Evolutionary conservation across 108 stramenopile species (phyloP).

Genomic region (Skeletonema costatum): DNA sequence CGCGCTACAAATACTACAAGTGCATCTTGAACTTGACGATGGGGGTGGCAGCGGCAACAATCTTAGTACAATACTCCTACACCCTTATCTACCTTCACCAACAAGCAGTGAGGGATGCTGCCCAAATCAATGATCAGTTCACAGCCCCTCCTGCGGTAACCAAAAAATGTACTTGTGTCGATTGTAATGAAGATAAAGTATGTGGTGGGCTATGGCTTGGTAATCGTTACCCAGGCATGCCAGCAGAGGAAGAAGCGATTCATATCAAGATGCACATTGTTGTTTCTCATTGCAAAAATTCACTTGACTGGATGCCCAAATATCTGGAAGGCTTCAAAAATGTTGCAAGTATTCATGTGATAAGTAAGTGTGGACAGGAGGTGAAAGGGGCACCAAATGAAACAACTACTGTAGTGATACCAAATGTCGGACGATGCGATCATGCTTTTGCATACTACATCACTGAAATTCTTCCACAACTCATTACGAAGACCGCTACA

Average conservation of each 20-base stretch:
- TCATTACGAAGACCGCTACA: not conserved
- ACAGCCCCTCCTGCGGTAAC: no score
- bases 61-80: no score
- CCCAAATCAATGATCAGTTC: no score
- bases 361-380: slow-evolving; percentile 37
- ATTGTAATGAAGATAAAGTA: slow-evolving; percentile 2
- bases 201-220: slow-evolving; percentile 25
- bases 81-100: no score
- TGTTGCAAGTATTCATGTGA: slow-evolving; percentile 25
- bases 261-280: slow-evolving; percentile 8
- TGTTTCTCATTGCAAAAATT: not conserved
- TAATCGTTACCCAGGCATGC: not conserved
- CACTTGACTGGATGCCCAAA: not conserved
- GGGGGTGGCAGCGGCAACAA: no score
- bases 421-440: slow-evolving; percentile 51
- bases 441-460: slow-evolving; percentile 49
- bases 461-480: slow-evolving; percentile 18
- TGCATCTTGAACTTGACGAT: no score
- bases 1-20: no score
- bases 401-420: slow-evolving; percentile 19
- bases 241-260: not conserved
- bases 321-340: slow-evolving; percentile 1
- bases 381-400: slow-evolving; percentile 27
- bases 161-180: not conserved
- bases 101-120: no score